Evolutionary conservation across 169 alveolate genomes (phyloP).

Genomic region (Plasmodium coatneyi): DNA sequence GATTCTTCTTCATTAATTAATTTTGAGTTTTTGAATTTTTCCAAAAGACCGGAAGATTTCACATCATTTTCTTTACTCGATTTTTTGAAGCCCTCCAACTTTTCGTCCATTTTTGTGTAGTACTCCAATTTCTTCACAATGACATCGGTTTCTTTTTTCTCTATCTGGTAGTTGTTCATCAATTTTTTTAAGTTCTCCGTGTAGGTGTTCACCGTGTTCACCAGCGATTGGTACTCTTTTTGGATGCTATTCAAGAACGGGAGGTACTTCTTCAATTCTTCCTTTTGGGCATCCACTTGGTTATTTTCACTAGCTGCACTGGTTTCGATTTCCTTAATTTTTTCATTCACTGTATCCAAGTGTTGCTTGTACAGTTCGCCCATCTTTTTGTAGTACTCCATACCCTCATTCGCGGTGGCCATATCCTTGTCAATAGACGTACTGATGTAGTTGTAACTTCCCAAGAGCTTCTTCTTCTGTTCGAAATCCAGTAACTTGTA

Average conservation of each 20-base stretch:
- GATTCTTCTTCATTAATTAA: background rate
- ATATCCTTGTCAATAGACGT: conserved; percentile 8
- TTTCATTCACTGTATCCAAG: background rate
- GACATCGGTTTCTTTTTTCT: background rate
- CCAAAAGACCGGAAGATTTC: background rate
- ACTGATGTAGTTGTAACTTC: conserved; percentile 2
- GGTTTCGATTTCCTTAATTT: background rate
- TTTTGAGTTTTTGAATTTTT: background rate
- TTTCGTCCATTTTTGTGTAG: background rate
- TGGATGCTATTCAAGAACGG: conserved; percentile 23
- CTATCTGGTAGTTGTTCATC: background rate
- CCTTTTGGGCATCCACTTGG: background rate
- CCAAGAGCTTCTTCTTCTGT: conserved; percentile 10
- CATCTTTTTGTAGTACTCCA: conserved; percentile 7
- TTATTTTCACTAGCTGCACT: background rate
- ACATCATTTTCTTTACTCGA: background rate
- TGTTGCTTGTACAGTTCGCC: background rate
- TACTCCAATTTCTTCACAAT: background rate
- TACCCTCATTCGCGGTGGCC: background rate
- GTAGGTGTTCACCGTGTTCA: background rate
- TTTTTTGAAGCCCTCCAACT: background rate
- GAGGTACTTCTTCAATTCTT: background rate
- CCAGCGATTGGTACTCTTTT: background rate
- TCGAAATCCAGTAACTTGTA: conserved; percentile 30
- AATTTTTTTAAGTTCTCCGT: background rate